A percentile compares a stretch with the other conserved stretches of the same genome.
Conservation (phyloP, 148 eudicot genomes). For the Pharnaceum exiguum region DNA sequence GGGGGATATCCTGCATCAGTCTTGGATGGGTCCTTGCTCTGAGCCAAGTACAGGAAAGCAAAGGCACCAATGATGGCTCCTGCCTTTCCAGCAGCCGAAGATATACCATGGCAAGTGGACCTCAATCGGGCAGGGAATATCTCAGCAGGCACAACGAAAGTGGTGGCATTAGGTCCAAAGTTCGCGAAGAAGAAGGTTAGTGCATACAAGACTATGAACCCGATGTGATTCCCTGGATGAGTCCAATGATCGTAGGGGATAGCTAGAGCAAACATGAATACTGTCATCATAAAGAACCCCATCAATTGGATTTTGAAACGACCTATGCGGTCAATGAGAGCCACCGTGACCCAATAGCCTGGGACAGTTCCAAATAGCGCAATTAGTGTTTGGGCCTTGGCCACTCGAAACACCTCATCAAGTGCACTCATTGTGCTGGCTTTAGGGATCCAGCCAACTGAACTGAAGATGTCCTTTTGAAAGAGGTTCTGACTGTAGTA, state of each 20-base stretch:
- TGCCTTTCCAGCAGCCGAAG: constrained; percentile 78
- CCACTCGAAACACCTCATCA: constrained; percentile 57
- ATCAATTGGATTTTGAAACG: constrained; percentile 62
- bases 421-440: constrained; percentile 58
- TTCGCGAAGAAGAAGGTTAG: constrained; percentile 84
- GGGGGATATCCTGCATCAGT: constrained; percentile 65
- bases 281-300: constrained; percentile 79
- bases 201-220: constrained; percentile 65
- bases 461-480: constrained; percentile 76
- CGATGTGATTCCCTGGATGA: constrained; percentile 42
- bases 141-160: constrained; percentile 84
- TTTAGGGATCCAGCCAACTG: constrained; percentile 60
- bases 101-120: constrained; percentile 89
- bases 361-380: constrained; percentile 85
- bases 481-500: constrained; percentile 79
- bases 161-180: constrained; percentile 87
- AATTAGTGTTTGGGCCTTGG: constrained; percentile 74
- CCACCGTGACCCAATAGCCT: constrained; percentile 85
- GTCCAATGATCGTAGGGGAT: constrained; percentile 77
- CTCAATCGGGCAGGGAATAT: constrained; percentile 80
- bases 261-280: constrained; percentile 73
- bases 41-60: constrained; percentile 70
- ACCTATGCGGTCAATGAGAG: constrained; percentile 54
- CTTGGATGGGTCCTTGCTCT: constrained; percentile 28
- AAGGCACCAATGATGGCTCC: constrained; percentile 84